Evolutionary conservation across 2,329 filamentous ascomycete species (phyloP).

Genomic region (Acephala macrosclerotiorum): DNA sequence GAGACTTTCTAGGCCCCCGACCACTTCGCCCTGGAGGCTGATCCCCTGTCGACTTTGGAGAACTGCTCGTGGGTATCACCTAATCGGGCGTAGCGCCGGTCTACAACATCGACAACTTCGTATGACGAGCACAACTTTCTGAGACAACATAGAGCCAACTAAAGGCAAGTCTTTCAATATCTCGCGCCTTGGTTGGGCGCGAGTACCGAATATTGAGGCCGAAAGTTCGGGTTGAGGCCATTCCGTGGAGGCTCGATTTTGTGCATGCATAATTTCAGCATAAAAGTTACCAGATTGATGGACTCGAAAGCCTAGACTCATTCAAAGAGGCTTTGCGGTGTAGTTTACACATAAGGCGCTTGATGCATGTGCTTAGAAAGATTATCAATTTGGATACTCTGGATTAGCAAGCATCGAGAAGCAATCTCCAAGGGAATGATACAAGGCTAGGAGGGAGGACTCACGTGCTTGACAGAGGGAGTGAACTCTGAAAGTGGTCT

Average conservation of each 20-base stretch:
- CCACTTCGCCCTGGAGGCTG: too few species aligned
- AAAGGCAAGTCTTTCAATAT: neutral
- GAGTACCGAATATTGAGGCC: neutral
- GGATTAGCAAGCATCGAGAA: neutral
- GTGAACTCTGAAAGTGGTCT: neutral
- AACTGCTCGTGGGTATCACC: neutral
- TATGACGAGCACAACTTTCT: neutral
- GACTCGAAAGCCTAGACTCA: neutral
- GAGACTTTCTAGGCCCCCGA: too few species aligned
- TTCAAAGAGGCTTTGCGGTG: neutral
- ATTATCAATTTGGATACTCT: neutral
- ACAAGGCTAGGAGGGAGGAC: too few species aligned
- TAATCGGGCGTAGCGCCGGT: neutral
- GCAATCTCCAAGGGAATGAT: neutral
- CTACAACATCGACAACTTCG: neutral
- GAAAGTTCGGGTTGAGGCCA: neutral
- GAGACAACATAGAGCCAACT: neutral
- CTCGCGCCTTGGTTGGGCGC: neutral
- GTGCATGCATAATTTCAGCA: conserved; percentile 4
- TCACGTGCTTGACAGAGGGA: neutral
- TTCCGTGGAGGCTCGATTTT: neutral
- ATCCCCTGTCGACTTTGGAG: too few species aligned
- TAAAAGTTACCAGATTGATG: neutral
- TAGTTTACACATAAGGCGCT: neutral
- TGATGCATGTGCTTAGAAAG: neutral